Evolutionary conservation across 2,329 filamentous ascomycete species (phyloP), one percentile per base, ranked within the genome.

Genomic region (Aspergillus neotritici): DNA sequence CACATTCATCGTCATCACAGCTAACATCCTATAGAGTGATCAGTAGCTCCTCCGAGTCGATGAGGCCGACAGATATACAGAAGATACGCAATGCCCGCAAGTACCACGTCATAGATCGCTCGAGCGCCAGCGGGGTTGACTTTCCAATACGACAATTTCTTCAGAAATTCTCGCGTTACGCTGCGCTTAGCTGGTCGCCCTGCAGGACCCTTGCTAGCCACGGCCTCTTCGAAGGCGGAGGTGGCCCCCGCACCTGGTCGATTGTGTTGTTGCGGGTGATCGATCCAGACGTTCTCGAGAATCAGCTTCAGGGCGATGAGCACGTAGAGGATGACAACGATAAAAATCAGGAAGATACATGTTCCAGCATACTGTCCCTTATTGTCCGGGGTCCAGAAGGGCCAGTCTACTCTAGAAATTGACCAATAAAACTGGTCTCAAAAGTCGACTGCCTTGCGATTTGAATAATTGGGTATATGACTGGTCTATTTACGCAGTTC

Each of bases 1-100:
- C 5, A 90, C 78, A 57, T 91, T 90, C 71, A 86, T 80, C 0
- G 86, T 88, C 86, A 91, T 94, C 61, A 93, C 83, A 13, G 85
- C 86, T 68, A 94, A 71, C 88, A 94, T 56, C 13, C 53, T 55
- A 34, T 30, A 2, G 6, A 4, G 11, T 36, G 4, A 13, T 28
- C 6, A 12, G 21, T 17, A 10, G 11, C 28, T 48, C 31, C 46
- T 35, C 16, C n/a, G 2, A 4, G 15, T 30, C 91, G 29, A 17
- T 35, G 31, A 35, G 14, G 31, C 36, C 6, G 28, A 40, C n/a
- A 33, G 31, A 80, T 87, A 79, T 68, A 93, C 87, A 94, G 79
- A 28, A 94, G 69, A 66, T 93, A 94, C 12, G 83, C 84, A 41
- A 93, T 76, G 10, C 80, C 87, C 16, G 79, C 80, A 58, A 86